phyloP scores from a whole-genome alignment of 2,329 filamentous ascomycete genomes.

The Mycogone perniciosa region DNA sequence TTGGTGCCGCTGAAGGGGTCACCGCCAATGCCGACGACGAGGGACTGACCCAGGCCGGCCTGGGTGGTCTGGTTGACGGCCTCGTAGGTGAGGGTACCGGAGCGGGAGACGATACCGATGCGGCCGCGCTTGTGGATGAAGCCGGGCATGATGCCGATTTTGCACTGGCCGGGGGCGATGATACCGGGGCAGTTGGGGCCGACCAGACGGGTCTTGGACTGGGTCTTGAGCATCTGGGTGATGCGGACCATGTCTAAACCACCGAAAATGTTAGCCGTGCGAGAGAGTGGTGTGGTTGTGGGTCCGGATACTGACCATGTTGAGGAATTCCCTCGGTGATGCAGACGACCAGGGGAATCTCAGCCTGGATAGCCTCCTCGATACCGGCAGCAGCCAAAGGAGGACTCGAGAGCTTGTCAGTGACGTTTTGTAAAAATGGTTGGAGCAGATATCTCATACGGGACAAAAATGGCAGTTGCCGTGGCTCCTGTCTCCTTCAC shows the following conservation, averaged over 20 bases:
- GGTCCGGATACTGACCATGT: constrained; percentile 59
- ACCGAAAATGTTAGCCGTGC: not conserved
- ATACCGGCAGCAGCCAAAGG: constrained; percentile 90
- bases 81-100: constrained; percentile 97
- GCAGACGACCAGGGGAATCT: constrained; percentile 91
- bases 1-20: constrained; percentile 99
- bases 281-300: constrained; percentile 3
- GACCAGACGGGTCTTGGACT: constrained; percentile 93
- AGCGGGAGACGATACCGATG: constrained; percentile 96
- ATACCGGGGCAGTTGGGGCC: constrained; percentile 98
- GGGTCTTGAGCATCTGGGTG: constrained; percentile 94
- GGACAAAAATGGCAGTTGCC: constrained; percentile 93
- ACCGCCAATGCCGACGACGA: constrained; percentile 96
- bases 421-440: not conserved
- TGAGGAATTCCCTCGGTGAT: constrained; percentile 98
- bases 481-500: constrained; percentile 85
- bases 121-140: constrained; percentile 99
- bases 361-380: constrained; percentile 89
- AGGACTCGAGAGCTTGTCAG: constrained; percentile 52
- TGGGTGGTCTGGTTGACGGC: constrained; percentile 99
- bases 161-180: constrained; percentile 93
- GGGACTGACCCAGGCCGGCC: constrained; percentile 92
- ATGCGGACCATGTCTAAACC: constrained; percentile 97
- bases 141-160: constrained; percentile 98
- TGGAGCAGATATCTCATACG: constrained; percentile 48